These are phyloP conservation scores for Pseudoneurospora amorphoporcata DNA, from an alignment of 495 filamentous ascomycete genomes.

Conservation along the genomic window DNA sequence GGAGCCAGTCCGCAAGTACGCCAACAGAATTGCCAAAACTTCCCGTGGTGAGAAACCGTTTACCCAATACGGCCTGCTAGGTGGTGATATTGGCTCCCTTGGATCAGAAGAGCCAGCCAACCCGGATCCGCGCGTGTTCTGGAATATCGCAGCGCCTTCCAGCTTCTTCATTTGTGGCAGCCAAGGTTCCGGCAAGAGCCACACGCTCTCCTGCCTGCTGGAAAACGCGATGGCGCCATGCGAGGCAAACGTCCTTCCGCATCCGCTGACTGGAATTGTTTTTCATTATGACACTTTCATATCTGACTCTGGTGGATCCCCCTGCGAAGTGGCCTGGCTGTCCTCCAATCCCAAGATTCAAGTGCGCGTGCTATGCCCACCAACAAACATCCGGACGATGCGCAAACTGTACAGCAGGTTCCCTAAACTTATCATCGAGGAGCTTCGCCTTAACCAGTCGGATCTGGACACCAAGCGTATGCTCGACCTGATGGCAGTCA, in stretches of 20 bases:
- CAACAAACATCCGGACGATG: conserved; percentile 45
- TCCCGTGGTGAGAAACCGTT: conserved; percentile 10
- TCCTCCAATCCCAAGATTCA: conserved; percentile 42
- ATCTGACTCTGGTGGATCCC: conserved; percentile 38
- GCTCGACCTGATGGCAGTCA: conserved; percentile 59
- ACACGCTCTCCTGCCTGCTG: conserved; percentile 60
- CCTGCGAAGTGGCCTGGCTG: conserved; percentile 62
- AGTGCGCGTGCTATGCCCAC: conserved; percentile 54
- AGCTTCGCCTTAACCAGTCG: conserved; percentile 44
- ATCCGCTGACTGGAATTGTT: conserved; percentile 52
- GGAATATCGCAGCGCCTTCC: conserved; percentile 58
- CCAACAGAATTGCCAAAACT: background rate
- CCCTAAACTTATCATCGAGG: conserved; percentile 38
- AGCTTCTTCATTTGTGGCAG: conserved; percentile 68
- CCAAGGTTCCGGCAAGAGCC: conserved; percentile 69
- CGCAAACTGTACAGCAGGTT: conserved; percentile 28
- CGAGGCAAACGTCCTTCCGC: conserved; percentile 25
- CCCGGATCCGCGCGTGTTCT: conserved; percentile 45
- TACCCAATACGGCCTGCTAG: conserved; percentile 34
- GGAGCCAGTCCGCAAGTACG: conserved; percentile 22
- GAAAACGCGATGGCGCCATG: conserved; percentile 48
- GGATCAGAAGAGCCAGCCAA: background rate
- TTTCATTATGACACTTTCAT: conserved; percentile 61
- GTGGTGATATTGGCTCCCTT: conserved; percentile 15
- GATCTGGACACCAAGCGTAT: conserved; percentile 55